phyloP scores from a whole-genome alignment of 345 rosid species.

The Durio zibethinus region DNA sequence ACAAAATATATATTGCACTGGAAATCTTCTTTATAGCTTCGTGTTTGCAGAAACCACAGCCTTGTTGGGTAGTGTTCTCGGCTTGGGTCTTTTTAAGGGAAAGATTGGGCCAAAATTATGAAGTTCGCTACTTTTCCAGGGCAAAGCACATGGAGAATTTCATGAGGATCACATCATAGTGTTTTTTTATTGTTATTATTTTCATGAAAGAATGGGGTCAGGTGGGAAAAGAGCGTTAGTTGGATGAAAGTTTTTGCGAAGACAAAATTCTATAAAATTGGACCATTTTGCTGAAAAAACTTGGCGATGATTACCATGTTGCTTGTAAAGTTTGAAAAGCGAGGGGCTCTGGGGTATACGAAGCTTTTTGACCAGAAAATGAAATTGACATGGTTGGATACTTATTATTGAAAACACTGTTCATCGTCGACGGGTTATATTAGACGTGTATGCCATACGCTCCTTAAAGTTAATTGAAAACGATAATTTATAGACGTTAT shows the following conservation, averaged over 20 bases:
- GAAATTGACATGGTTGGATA: background rate
- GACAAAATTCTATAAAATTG: background rate
- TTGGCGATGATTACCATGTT: background rate
- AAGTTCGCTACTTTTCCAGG: background rate
- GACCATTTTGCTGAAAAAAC: background rate
- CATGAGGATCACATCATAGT: background rate
- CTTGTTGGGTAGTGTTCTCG: too few species aligned
- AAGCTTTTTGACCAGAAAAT: constrained; percentile 6
- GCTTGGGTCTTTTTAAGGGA: background rate
- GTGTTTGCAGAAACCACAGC: too few species aligned
- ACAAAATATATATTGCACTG: background rate
- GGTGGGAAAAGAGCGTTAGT: background rate
- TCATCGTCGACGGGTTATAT: background rate
- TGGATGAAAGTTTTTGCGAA: background rate
- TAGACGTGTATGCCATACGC: background rate
- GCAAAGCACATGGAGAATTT: background rate
- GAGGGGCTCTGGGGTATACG: background rate
- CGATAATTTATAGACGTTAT: background rate
- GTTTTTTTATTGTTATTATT: too few species aligned
- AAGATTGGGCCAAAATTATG: background rate
- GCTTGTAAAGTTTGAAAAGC: constrained; percentile 1
- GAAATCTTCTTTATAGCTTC: too few species aligned
- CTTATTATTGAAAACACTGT: background rate
- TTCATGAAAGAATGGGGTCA: too few species aligned
- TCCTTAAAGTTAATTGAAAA: background rate